Percentiles rank a stretch among this genome's conserved stretches.
Evolutionary conservation across 1,284 basidiomycete genomes (phyloP).

Genomic region (Fistulina hepatica): DNA sequence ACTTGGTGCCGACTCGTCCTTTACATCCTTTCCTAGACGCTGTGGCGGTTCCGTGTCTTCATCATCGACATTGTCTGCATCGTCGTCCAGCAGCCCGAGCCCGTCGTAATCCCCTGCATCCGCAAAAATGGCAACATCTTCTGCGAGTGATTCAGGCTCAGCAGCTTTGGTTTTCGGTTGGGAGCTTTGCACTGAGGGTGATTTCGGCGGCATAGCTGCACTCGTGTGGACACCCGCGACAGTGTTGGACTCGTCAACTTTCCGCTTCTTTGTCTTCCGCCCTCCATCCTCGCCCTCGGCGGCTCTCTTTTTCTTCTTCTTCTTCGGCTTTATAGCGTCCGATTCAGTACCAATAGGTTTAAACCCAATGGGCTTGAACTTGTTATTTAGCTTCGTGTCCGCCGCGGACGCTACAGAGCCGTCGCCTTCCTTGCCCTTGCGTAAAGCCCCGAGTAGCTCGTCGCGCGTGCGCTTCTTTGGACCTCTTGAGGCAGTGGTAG

Average conservation of each 20-base stretch:
- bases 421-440: too few species aligned
- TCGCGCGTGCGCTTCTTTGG: slow-evolving; percentile 61
- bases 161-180: slow-evolving; percentile 14
- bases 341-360: slow-evolving; percentile 52
- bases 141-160: slow-evolving; percentile 30
- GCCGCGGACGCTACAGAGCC: too few species aligned
- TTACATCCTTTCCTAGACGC: too few species aligned
- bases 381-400: slow-evolving; percentile 32
- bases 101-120: slow-evolving; percentile 79
- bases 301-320: slow-evolving; percentile 43
- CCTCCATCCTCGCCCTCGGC: slow-evolving; percentile 26
- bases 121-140: slow-evolving; percentile 74
- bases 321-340: slow-evolving; percentile 42
- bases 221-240: slow-evolving; percentile 6
- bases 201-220: slow-evolving; percentile 9
- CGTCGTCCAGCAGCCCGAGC: slow-evolving; percentile 45
- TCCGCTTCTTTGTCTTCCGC: slow-evolving; percentile 41
- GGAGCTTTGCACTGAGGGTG: slow-evolving; percentile 8
- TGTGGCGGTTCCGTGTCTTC: too few species aligned
- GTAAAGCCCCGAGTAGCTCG: too few species aligned
- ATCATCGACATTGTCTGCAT: slow-evolving; percentile 35
- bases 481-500: too few species aligned
- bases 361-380: slow-evolving; percentile 75
- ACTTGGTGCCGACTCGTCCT: too few species aligned
- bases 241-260: slow-evolving; percentile 21